phyloP scores from a whole-genome alignment of 148 eudicot genomes.

The Fagopyrum tataricum region DNA sequence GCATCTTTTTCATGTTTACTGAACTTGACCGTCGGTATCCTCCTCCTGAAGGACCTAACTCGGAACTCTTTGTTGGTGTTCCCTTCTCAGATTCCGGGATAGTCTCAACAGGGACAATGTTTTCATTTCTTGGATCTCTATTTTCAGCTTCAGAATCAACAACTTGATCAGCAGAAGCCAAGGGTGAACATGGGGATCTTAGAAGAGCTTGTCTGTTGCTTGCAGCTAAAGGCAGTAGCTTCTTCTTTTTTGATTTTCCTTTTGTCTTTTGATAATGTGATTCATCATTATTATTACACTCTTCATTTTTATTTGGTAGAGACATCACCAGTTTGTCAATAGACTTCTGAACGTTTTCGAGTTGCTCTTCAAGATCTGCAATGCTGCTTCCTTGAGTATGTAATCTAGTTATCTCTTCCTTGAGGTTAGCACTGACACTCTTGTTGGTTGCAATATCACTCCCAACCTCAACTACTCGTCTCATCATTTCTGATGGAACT shows the following conservation, averaged over 20 bases:
- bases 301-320: conserved; percentile 49
- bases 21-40: conserved; percentile 53
- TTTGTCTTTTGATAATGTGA: conserved; percentile 30
- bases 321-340: conserved; percentile 85
- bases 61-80: conserved; percentile 59
- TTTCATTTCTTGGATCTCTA: conserved; percentile 45
- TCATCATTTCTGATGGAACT: conserved; percentile 28
- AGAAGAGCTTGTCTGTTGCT: conserved; percentile 58
- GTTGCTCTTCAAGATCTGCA: conserved; percentile 87
- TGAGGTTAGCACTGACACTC: conserved; percentile 84
- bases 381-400: conserved; percentile 88
- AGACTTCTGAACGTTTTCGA: conserved; percentile 83
- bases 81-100: conserved; percentile 43
- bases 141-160: conserved; percentile 59
- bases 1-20: conserved; percentile 72
- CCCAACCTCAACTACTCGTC: conserved; percentile 41
- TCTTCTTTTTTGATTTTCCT: conserved; percentile 62
- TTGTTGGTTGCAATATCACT: conserved; percentile 47
- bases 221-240: conserved; percentile 62
- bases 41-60: conserved; percentile 32
- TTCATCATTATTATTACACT: conserved; percentile 24
- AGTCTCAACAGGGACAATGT: conserved; percentile 31
- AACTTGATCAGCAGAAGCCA: conserved; percentile 57
- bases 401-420: conserved; percentile 92
- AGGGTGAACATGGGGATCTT: conserved; percentile 43